Evolutionary conservation across 2,329 filamentous ascomycete species (phyloP), one percentile per base, ranked within the genome.

Genomic region (Epichloe gansuensis): DNA sequence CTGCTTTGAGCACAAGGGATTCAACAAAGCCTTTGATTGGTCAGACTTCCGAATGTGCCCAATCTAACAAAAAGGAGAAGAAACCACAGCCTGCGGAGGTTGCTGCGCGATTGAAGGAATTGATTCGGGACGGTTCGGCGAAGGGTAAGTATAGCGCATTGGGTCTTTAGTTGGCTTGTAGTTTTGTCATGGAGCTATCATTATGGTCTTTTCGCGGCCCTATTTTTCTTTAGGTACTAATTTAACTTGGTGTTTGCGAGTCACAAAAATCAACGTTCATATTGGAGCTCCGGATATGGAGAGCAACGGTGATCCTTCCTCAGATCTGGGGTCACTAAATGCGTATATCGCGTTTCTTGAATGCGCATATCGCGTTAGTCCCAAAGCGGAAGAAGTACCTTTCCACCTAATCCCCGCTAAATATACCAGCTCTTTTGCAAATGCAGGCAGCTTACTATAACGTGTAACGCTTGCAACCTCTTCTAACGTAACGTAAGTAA

Each of bases 71-170:
- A 28, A 25, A 53, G 49, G 38, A 56, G 39, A 34, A 56, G 48
- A 38, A 45, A 39, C 11, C 46, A 23, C 34, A 43, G 38, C 17
- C 38, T 45, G 45, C 28, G 17, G 47, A 54, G n/a, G 45, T 48
- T 23, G 28, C 53, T 31, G 52, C 49, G 25, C 59, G 61, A 34
- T 52, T 67, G n/a, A 51, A 57, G 52, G 58, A 58, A 41, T 59
- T 67, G 55, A 56, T 66, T 48, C 59, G 57, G 46, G 56, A 60
- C 17, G 63, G 64, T 38, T 61, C 60, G 37, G 55, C 57, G 43
- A 58, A 60, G 51, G 65, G 67, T 41, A 64, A 65, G 48, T 69
- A 68, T 48, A 59, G 60, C 56, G 66, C 67, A 31, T 54, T 69
- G 52, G 67, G 67, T 3, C 52, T 69, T 44, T 70, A 58, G 65